phyloP scores from a whole-genome alignment of 148 eudicot species.

The Linanthus parryae region DNA sequence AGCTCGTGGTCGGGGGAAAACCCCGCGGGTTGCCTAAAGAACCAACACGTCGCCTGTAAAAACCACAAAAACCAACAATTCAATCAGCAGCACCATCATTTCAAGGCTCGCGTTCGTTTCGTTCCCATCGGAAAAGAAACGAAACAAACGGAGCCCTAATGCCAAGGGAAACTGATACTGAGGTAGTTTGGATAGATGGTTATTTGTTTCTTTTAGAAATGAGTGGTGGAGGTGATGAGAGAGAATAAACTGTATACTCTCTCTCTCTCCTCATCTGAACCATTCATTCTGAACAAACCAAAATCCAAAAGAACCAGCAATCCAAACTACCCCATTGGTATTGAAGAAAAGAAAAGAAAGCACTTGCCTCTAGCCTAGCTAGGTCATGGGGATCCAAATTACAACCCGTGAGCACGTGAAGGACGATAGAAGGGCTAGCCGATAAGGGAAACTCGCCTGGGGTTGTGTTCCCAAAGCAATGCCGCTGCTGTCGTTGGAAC shows the following conservation, averaged over 20 bases:
- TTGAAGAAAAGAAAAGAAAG: background rate
- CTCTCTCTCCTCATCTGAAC: too few relatives aligned
- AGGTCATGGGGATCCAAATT: conserved; percentile 84
- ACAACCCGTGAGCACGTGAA: conserved; percentile 76
- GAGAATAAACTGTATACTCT: too few relatives aligned
- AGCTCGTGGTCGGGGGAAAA: conserved; percentile 73
- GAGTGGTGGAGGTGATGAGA: too few relatives aligned
- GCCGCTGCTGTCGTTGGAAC: conserved; percentile 62
- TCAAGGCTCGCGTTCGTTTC: conserved; percentile 21
- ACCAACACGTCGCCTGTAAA: conserved; percentile 86
- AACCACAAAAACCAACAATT: conserved; percentile 17
- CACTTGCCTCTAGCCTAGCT: conserved; percentile 90
- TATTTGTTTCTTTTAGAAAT: too few relatives aligned
- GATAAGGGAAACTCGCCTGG: conserved; percentile 95
- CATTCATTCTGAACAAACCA: too few relatives aligned
- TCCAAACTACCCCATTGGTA: background rate
- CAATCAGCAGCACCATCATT: conserved; percentile 89
- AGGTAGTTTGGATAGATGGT: too few relatives aligned
- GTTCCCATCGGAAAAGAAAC: background rate
- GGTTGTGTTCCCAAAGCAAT: conserved; percentile 63
- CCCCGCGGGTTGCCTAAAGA: conserved; percentile 84
- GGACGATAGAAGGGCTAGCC: conserved; percentile 73
- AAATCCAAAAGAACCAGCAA: background rate
- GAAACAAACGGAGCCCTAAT: too few relatives aligned
- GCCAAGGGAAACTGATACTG: too few relatives aligned